Evolutionary conservation across 1,139 yeast genomes (phyloP).

Genomic region (Geotrichum bryndzae): DNA sequence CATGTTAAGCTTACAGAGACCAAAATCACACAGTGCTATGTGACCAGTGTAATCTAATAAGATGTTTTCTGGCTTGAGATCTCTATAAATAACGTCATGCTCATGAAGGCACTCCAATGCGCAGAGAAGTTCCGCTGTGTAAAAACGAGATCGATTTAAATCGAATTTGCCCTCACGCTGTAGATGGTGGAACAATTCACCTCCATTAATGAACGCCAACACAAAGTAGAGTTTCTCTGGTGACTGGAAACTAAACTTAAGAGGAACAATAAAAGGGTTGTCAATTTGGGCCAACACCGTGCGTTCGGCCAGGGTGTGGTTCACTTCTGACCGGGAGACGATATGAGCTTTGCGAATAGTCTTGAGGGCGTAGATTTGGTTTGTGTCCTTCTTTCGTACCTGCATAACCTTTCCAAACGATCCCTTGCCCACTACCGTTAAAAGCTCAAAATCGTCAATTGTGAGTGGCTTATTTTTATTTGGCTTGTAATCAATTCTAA

Average conservation of each 20-base stretch:
- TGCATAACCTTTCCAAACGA: constrained; percentile 99
- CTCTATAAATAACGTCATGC: constrained; percentile 87
- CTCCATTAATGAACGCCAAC: constrained; percentile 91
- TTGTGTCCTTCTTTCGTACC: constrained; percentile 90
- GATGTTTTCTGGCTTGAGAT: constrained; percentile 92
- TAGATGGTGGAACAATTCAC: constrained; percentile 90
- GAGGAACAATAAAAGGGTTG: constrained; percentile 97
- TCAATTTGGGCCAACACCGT: constrained; percentile 89
- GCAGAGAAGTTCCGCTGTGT: constrained; percentile 86
- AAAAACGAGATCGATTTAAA: constrained; percentile 82
- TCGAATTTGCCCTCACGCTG: constrained; percentile 89
- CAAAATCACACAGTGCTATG: constrained; percentile 95
- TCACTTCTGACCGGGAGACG: constrained; percentile 88
- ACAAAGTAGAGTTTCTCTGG: constrained; percentile 89
- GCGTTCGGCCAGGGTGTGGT: constrained; percentile 92
- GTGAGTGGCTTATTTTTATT: constrained; percentile 58
- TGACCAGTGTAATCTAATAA: constrained; percentile 93
- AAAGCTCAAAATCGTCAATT: constrained; percentile 85
- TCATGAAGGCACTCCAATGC: constrained; percentile 90
- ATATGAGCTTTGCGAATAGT: constrained; percentile 91
- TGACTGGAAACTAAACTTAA: constrained; percentile 93
- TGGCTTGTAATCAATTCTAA: constrained; percentile 73
- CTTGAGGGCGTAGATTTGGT: constrained; percentile 87
- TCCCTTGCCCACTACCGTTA: constrained; percentile 95
- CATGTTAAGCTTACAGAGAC: constrained; percentile 93